Conservation (phyloP, 805 yeast genomes). For the Naumovozyma dairenensis region DNA sequence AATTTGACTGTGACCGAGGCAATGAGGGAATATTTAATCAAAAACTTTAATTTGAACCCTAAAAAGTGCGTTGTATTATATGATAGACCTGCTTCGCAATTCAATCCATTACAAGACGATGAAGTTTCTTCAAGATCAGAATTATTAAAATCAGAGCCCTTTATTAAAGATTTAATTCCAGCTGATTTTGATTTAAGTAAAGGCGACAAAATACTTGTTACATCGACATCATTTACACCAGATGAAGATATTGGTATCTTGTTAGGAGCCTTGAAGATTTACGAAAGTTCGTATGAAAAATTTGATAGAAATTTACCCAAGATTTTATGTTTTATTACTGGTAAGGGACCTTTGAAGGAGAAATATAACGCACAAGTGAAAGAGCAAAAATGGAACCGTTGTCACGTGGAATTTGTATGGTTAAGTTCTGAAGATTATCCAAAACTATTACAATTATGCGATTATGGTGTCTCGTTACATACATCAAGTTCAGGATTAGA, state of each 20-base stretch:
- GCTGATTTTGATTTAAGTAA: constrained; percentile 26
- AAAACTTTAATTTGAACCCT: constrained; percentile 43
- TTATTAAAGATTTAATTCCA: constrained; percentile 30
- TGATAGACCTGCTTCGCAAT: constrained; percentile 75
- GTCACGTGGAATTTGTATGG: constrained; percentile 65
- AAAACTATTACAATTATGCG: constrained; percentile 59
- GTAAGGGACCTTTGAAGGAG: constrained; percentile 79
- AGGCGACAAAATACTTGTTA: constrained; percentile 57
- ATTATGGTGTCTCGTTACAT: constrained; percentile 83
- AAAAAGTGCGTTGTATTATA: constrained; percentile 55
- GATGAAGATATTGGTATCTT: constrained; percentile 80
- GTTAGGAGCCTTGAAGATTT: constrained; percentile 53
- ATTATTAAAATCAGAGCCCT: constrained; percentile 13
- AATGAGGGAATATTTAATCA: constrained; percentile 52
- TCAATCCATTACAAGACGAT: constrained; percentile 38
- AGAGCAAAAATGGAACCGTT: constrained; percentile 35
- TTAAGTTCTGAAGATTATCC: constrained; percentile 73
- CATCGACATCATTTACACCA: constrained; percentile 90
- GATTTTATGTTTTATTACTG: constrained; percentile 75
- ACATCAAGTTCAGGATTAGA: constrained; percentile 88
- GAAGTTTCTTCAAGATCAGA: constrained; percentile 12
- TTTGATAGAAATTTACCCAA: constrained; percentile 32
- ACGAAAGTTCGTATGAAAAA: constrained; percentile 35
- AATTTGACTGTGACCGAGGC: constrained; percentile 74
- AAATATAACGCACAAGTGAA: constrained; percentile 41